These are phyloP conservation scores for Glebionis coronaria DNA, from an alignment of 129 eudicot species.

Conservation along the genomic window DNA sequence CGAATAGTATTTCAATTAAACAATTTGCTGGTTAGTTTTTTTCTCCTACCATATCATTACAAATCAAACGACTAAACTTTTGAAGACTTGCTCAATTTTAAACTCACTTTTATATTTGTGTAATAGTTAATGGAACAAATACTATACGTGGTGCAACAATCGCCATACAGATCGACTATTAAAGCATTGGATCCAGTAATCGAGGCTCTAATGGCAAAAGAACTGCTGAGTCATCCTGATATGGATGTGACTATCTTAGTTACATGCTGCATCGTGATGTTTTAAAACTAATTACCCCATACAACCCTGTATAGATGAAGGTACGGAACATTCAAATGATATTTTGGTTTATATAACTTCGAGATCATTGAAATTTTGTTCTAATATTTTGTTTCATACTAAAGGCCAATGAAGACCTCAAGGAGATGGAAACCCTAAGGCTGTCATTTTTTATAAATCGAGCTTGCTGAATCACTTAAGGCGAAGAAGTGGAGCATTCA, in stretches of 20 bases:
- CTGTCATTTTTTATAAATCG: too few relatives aligned
- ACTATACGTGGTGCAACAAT: conserved; percentile 23
- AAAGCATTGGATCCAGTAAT: conserved; percentile 28
- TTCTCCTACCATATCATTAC: background rate
- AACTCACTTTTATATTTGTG: background rate
- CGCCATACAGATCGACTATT: background rate
- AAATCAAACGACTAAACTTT: background rate
- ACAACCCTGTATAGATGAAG: too few relatives aligned
- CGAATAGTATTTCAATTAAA: too few relatives aligned
- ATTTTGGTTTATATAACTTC: too few relatives aligned
- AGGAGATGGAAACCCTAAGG: too few relatives aligned
- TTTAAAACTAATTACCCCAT: too few relatives aligned
- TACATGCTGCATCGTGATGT: conserved; percentile 41
- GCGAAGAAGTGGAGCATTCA: too few relatives aligned
- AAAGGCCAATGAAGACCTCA: too few relatives aligned
- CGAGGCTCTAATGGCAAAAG: conserved; percentile 29
- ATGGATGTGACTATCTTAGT: conserved; percentile 31
- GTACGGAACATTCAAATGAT: too few relatives aligned
- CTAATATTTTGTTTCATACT: too few relatives aligned
- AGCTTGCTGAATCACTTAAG: too few relatives aligned
- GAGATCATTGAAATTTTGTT: too few relatives aligned
- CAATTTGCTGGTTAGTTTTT: conserved; percentile 42
- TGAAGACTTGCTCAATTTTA: background rate
- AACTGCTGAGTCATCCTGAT: conserved; percentile 27
- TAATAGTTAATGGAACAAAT: conserved; percentile 7